Conservation (phyloP, 768 basidiomycete species). For the Boletus tylopilopsis region DNA sequence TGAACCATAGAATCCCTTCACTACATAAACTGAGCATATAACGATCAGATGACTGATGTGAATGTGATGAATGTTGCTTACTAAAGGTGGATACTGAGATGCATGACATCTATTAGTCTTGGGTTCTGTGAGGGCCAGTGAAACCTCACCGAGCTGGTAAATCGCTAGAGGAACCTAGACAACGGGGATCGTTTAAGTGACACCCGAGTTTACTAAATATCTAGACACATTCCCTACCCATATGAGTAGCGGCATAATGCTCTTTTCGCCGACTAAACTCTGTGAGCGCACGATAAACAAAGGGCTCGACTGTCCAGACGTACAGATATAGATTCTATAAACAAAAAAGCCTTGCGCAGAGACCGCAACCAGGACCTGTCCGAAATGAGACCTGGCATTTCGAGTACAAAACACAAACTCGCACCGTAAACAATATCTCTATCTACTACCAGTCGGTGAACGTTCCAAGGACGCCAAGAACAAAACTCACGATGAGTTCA, state of each 20-base stretch:
- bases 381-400: neutral
- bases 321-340: slow-evolving; percentile 7
- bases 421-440: slow-evolving; percentile 2
- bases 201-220: neutral
- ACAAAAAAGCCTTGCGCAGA: slow-evolving; percentile 8
- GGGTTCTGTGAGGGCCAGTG: no score
- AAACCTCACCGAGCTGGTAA: slow-evolving; percentile 9
- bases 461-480: neutral
- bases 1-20: neutral
- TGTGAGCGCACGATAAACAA: neutral
- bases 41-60: neutral
- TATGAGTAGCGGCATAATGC: neutral
- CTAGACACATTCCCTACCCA: slow-evolving; percentile 6
- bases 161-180: slow-evolving; percentile 2
- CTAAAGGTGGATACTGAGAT: neutral
- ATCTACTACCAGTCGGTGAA: slow-evolving; percentile 1
- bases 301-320: neutral
- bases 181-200: neutral
- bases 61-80: neutral
- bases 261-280: slow-evolving; percentile 1
- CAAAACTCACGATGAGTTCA: slow-evolving; percentile 9
- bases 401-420: no score
- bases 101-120: neutral
- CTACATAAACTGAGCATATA: slow-evolving; percentile 1
- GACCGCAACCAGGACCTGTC: slow-evolving; percentile 1